These are phyloP conservation scores for Pestalotiopsis sp. DNA, from an alignment of 2,329 filamentous ascomycete genomes.

Conservation along the genomic window DNA sequence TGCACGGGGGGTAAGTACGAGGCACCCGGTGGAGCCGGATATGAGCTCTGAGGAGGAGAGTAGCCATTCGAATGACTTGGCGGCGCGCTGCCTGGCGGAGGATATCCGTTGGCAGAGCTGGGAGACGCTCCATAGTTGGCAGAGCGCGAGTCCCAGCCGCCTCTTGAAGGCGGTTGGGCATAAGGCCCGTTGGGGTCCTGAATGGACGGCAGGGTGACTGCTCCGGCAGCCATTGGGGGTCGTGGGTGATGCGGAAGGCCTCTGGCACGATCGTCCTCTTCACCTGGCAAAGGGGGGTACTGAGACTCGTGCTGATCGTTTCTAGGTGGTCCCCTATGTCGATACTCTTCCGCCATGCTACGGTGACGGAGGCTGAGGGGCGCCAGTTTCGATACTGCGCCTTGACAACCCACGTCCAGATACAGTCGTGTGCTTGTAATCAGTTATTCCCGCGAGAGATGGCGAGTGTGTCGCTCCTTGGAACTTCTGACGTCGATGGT, in stretches of 20 bases:
- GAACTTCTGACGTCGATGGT: not conserved
- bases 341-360: slow-evolving; percentile 43
- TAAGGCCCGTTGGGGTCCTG: slow-evolving; percentile 45
- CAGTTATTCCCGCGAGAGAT: not conserved
- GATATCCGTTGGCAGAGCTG: slow-evolving; percentile 49
- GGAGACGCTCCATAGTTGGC: slow-evolving; percentile 45
- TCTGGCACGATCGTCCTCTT: slow-evolving; percentile 43
- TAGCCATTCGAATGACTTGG: slow-evolving; percentile 24
- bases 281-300: slow-evolving; percentile 44
- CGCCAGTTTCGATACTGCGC: slow-evolving; percentile 29
- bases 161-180: slow-evolving; percentile 22
- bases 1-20: slow-evolving; percentile 42
- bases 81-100: slow-evolving; percentile 29
- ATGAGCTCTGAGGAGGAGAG: slow-evolving; percentile 28
- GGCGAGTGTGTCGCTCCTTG: not conserved
- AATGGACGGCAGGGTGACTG: slow-evolving; percentile 53
- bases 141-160: slow-evolving; percentile 33
- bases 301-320: slow-evolving; percentile 43
- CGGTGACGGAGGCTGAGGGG: slow-evolving; percentile 30
- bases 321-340: slow-evolving; percentile 36
- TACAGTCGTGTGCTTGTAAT: not conserved
- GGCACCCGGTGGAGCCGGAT: slow-evolving; percentile 18
- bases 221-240: slow-evolving; percentile 43
- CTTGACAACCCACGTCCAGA: slow-evolving; percentile 22
- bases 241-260: slow-evolving; percentile 30